A percentile compares a stretch with the other conserved stretches of the same genome.
phyloP scores from a whole-genome alignment of 2,329 filamentous ascomycete species.

The Saccharata proteae region DNA sequence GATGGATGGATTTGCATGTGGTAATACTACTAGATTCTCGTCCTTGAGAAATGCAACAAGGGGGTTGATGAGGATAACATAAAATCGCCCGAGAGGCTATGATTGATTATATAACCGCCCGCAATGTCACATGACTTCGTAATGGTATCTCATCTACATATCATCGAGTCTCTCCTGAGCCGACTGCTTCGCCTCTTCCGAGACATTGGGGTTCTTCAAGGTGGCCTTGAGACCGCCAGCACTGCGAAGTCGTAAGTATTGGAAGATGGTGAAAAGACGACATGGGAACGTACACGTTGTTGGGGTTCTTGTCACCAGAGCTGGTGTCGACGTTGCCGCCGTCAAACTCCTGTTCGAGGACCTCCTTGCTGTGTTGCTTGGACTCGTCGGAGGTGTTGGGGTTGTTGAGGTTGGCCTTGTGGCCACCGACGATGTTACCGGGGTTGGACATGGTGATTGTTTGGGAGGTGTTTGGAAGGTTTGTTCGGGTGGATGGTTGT shows the following conservation, averaged over 20 bases:
- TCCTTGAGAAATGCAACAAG: too few relatives aligned
- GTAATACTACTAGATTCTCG: too few relatives aligned
- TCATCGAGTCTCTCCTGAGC: slow-evolving; percentile 41
- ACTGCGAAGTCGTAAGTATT: slow-evolving; percentile 1
- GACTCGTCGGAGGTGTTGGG: slow-evolving; percentile 43
- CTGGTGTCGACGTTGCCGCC: slow-evolving; percentile 26
- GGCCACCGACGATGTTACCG: slow-evolving; percentile 42
- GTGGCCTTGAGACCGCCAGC: slow-evolving; percentile 24
- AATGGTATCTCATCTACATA: too few relatives aligned
- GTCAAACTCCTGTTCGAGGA: slow-evolving; percentile 41
- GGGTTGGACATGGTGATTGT: slow-evolving; percentile 35
- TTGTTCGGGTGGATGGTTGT: too few relatives aligned
- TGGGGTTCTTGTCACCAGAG: slow-evolving; percentile 37
- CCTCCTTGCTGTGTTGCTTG: slow-evolving; percentile 42
- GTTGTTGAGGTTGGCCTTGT: slow-evolving; percentile 49
- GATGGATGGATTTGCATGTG: too few relatives aligned
- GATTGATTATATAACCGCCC: too few relatives aligned
- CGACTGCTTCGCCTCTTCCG: slow-evolving; percentile 43
- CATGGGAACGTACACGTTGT: slow-evolving; percentile 36
- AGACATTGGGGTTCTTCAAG: slow-evolving; percentile 45
- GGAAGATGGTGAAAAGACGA: neutral
- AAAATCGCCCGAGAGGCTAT: too few relatives aligned
- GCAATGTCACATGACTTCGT: too few relatives aligned
- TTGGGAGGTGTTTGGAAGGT: too few relatives aligned
- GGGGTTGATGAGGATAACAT: too few relatives aligned